A percentile compares a stretch with the other conserved stretches of the same genome.
phyloP scores from a whole-genome alignment of 2,329 filamentous ascomycete genomes.

The Colletotrichum sp. region DNA sequence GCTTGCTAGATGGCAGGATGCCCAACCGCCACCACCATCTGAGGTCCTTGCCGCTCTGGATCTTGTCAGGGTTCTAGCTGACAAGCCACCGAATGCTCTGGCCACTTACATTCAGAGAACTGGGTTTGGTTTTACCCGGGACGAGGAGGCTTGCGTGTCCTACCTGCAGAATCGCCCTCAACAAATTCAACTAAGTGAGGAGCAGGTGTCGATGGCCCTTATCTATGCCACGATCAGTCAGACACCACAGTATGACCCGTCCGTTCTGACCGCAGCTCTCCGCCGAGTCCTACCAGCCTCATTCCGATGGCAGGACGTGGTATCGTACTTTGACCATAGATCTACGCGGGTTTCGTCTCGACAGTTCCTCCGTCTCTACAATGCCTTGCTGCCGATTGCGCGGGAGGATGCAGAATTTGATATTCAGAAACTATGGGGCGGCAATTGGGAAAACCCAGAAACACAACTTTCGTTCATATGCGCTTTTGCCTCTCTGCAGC shows the following conservation, averaged over 20 bases:
- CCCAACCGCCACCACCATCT: conserved; percentile 66
- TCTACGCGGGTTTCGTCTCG: conserved; percentile 75
- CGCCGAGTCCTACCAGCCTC: conserved; percentile 65
- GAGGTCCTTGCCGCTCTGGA: conserved; percentile 75
- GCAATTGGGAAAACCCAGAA: conserved; percentile 83
- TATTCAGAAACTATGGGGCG: conserved; percentile 90
- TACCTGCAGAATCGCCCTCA: conserved; percentile 59
- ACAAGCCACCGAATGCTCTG: conserved; percentile 60
- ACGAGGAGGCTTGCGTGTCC: conserved; percentile 68
- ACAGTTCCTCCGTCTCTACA: conserved; percentile 84
- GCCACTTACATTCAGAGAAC: conserved; percentile 74
- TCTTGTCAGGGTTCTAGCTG: conserved; percentile 68
- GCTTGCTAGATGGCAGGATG: conserved; percentile 70
- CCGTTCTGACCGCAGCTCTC: conserved; percentile 66
- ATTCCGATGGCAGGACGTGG: conserved; percentile 74
- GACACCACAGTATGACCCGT: conserved; percentile 57
- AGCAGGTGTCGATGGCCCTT: conserved; percentile 82
- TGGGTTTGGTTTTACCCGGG: conserved; percentile 77
- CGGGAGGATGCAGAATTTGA: conserved; percentile 70
- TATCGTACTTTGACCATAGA: conserved; percentile 81
- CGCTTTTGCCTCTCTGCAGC: conserved; percentile 79
- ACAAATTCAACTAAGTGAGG: conserved; percentile 72
- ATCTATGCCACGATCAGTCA: conserved; percentile 68
- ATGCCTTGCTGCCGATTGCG: conserved; percentile 77
- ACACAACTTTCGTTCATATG: conserved; percentile 94